Conservation (phyloP, 2,329 filamentous ascomycete species). For the Trichoderma sp. region DNA sequence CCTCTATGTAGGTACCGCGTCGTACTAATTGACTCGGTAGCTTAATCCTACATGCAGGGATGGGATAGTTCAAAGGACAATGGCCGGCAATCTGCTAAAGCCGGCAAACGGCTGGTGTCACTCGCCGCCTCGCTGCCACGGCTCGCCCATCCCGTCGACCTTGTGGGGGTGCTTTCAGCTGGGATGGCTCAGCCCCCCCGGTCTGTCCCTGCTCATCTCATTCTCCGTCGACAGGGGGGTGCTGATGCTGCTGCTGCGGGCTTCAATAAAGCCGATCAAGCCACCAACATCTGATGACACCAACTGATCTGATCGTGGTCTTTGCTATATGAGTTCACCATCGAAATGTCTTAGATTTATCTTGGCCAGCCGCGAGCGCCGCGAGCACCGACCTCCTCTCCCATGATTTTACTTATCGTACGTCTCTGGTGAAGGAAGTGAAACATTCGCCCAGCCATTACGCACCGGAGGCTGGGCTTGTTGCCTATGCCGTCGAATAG, state of each 20-base stretch:
- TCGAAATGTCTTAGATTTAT: conserved; percentile 26
- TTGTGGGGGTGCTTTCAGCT: conserved; percentile 24
- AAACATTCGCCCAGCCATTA: conserved; percentile 9
- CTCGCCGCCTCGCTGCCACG: background rate
- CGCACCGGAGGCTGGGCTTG: background rate
- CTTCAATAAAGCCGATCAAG: conserved; percentile 14
- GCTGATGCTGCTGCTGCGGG: background rate
- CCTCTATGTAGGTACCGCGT: background rate
- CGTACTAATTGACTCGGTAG: background rate
- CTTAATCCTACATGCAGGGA: conserved; percentile 13
- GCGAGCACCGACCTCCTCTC: conserved; percentile 11
- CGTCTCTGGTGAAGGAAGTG: conserved; percentile 1
- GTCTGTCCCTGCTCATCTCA: conserved; percentile 22
- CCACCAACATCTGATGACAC: conserved; percentile 24
- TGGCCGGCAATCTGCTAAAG: conserved; percentile 19
- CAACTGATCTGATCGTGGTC: conserved; percentile 17
- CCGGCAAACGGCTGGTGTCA: conserved; percentile 6
- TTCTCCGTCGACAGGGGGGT: conserved; percentile 16
- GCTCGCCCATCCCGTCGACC: background rate
- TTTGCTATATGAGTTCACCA: conserved; percentile 15
- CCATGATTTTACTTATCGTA: background rate
- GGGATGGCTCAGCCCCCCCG: conserved; percentile 11
- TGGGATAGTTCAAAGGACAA: conserved; percentile 7
- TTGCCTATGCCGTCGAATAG: background rate
- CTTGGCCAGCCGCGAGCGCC: conserved; percentile 1